Conservation (phyloP, 305 asterid genomes). For the Fraxinus floribunda region DNA sequence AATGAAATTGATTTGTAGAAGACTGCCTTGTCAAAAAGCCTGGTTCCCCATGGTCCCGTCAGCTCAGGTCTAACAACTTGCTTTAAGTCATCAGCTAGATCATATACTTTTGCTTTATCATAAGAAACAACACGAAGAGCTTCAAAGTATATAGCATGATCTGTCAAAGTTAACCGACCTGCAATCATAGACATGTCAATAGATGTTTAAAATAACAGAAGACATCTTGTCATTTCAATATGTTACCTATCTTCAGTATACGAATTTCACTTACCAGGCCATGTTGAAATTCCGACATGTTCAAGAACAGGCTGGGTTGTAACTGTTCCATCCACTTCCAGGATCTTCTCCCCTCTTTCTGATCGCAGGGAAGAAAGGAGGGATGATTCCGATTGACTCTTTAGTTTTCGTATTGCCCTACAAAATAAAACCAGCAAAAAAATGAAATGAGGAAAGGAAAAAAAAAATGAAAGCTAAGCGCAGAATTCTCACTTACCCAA, state of each 20-base stretch:
- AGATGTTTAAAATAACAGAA: constrained; percentile 1
- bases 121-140: constrained; percentile 84
- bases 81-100: constrained; percentile 77
- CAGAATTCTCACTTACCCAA: constrained; percentile 1
- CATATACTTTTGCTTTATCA: constrained; percentile 85
- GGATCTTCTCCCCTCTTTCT: constrained; percentile 65
- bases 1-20: constrained; percentile 69
- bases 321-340: constrained; percentile 88
- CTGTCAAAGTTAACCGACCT: constrained; percentile 88
- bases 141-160: constrained; percentile 90
- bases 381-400: constrained; percentile 74
- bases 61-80: constrained; percentile 92
- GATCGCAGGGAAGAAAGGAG: constrained; percentile 63
- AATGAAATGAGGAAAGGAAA: not conserved
- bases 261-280: constrained; percentile 68
- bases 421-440: constrained; percentile 6
- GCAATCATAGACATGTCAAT: constrained; percentile 39
- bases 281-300: constrained; percentile 80
- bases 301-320: constrained; percentile 94
- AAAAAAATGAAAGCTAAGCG: not conserved
- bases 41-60: constrained; percentile 97
- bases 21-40: constrained; percentile 91
- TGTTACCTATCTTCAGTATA: not conserved
- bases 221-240: not conserved
- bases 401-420: constrained; percentile 66